Percentiles rank a stretch among this genome's conserved stretches.
These are phyloP conservation scores for Colletotrichum noveboracense DNA, from an alignment of 2,329 filamentous ascomycete species.

Conservation along the genomic window DNA sequence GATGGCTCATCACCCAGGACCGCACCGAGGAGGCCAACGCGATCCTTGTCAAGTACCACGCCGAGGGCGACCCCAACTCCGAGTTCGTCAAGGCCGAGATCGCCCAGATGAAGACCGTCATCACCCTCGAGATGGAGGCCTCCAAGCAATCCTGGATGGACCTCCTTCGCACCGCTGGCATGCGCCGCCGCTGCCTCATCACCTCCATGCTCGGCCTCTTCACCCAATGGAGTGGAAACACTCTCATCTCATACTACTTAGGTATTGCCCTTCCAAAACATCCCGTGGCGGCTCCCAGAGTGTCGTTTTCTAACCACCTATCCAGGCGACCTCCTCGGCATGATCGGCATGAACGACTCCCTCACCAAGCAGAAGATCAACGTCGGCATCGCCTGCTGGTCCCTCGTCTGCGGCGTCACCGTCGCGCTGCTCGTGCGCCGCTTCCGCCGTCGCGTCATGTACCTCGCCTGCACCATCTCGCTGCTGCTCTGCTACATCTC, in stretches of 20 bases:
- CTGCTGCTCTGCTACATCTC: conserved; percentile 50
- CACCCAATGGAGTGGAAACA: conserved; percentile 59
- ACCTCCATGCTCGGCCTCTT: conserved; percentile 56
- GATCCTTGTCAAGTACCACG: conserved; percentile 48
- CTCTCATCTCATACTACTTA: conserved; percentile 54
- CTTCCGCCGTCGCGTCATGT: conserved; percentile 51
- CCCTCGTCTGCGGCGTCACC: conserved; percentile 46
- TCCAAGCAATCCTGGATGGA: conserved; percentile 59
- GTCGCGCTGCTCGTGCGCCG: conserved; percentile 48
- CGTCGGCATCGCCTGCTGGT: conserved; percentile 52
- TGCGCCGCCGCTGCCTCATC: conserved; percentile 54
- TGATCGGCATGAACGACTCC: conserved; percentile 49
- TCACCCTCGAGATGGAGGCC: conserved; percentile 58
- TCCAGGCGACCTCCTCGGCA: conserved; percentile 43
- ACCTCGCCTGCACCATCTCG: conserved; percentile 50
- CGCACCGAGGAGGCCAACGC: conserved; percentile 34
- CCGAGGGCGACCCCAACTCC: conserved; percentile 55
- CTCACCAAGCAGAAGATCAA: conserved; percentile 47
- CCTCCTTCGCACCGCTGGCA: conserved; percentile 54
- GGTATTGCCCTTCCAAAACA: not conserved
- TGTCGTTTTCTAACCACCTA: not conserved
- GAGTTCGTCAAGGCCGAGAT: conserved; percentile 64
- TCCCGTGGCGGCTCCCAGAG: not conserved
- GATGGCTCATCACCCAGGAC: conserved; percentile 36
- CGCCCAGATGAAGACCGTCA: conserved; percentile 62